Conservation (phyloP, 108 stramenopile genomes). For the Epipyxis sp. region DNA sequence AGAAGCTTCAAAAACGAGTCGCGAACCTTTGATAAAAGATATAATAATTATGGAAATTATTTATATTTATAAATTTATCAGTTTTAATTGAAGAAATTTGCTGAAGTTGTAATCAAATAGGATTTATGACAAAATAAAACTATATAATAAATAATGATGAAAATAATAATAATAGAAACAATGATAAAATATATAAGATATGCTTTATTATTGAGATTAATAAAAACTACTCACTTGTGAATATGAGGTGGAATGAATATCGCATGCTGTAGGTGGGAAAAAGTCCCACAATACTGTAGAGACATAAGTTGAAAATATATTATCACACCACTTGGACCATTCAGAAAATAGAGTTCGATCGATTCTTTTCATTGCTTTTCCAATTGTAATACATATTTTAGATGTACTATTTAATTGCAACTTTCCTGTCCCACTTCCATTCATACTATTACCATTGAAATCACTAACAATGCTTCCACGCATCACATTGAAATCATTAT, state of each 20-base stretch:
- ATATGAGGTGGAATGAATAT: conserved; percentile 19
- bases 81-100: too few relatives aligned
- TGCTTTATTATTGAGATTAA: too few relatives aligned
- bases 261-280: conserved; percentile 17
- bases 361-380: conserved; percentile 3
- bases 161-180: too few relatives aligned
- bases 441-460: neutral
- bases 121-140: too few relatives aligned
- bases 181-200: too few relatives aligned
- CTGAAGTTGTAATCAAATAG: too few relatives aligned
- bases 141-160: too few relatives aligned
- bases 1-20: conserved; percentile 57
- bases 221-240: too few relatives aligned
- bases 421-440: neutral
- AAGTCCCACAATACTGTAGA: conserved; percentile 21
- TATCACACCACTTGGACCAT: conserved; percentile 2
- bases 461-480: neutral
- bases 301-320: neutral
- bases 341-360: conserved; percentile 30
- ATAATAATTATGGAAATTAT: conserved; percentile 28
- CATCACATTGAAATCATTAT: neutral
- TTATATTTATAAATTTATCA: neutral
- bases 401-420: too few relatives aligned
- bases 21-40: conserved; percentile 44
- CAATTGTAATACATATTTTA: conserved; percentile 1